Evolutionary conservation across 1,284 basidiomycete species (phyloP).

Genomic region (Apiotrichum brassicae): DNA sequence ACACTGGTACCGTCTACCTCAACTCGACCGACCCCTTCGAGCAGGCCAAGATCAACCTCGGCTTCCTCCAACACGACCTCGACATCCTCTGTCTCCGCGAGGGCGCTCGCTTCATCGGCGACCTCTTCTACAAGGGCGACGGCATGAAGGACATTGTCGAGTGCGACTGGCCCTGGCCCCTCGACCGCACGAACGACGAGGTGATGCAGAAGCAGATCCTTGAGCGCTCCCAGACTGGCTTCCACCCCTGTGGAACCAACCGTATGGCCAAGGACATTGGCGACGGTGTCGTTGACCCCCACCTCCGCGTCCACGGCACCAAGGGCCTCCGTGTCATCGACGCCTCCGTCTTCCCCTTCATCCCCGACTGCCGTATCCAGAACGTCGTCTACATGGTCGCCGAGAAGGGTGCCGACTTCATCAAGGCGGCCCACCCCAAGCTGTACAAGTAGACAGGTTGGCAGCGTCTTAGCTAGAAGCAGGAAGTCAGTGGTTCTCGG

Average conservation of each 20-base stretch:
- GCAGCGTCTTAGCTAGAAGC: not conserved
- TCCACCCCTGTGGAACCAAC: constrained; percentile 58
- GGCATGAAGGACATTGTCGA: constrained; percentile 28
- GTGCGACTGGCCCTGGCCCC: constrained; percentile 21
- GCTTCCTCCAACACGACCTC: constrained; percentile 49
- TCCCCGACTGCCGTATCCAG: constrained; percentile 43
- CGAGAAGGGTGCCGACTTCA: constrained; percentile 60
- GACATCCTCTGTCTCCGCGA: constrained; percentile 34
- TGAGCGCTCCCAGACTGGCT: constrained; percentile 44
- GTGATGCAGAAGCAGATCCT: constrained; percentile 40
- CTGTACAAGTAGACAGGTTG: constrained; percentile 9
- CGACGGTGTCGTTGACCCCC: constrained; percentile 61
- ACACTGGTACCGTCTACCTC: constrained; percentile 46
- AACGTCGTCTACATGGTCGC: constrained; percentile 56
- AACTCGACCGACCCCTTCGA: constrained; percentile 55
- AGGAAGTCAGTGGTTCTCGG: not conserved
- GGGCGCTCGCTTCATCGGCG: constrained; percentile 11
- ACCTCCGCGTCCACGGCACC: constrained; percentile 59
- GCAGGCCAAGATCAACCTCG: constrained; percentile 57
- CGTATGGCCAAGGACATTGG: constrained; percentile 57
- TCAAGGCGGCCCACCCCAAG: constrained; percentile 44
- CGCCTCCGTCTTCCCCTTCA: constrained; percentile 49
- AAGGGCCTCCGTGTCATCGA: constrained; percentile 50
- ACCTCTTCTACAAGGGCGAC: constrained; percentile 18
- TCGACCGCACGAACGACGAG: constrained; percentile 9